A percentile compares a stretch with the other conserved stretches of the same genome.
Conservation (phyloP, 352 stramenopile species). For the Phytophthora hybrid region DNA sequence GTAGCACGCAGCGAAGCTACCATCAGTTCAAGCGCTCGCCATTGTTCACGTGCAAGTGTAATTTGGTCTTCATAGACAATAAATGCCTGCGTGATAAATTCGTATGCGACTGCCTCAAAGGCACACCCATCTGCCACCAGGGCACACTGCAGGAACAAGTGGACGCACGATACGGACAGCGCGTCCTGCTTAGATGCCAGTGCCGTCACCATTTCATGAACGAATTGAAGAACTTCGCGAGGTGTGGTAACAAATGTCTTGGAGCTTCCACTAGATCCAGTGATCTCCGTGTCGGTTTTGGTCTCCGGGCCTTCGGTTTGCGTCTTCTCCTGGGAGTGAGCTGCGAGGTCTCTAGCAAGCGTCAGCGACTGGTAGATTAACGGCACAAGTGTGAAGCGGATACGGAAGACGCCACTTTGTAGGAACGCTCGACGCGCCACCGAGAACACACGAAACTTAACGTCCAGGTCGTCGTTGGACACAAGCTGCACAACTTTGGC, state of each 20-base stretch:
- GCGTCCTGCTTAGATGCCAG: constrained; percentile 86
- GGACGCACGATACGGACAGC: constrained; percentile 84
- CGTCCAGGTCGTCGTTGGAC: constrained; percentile 72
- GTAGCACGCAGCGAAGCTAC: constrained; percentile 89
- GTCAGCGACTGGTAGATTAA: constrained; percentile 93
- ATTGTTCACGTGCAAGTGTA: constrained; percentile 91
- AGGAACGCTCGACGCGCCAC: constrained; percentile 78
- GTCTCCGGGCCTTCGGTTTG: constrained; percentile 30
- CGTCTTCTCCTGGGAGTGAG: constrained; percentile 16
- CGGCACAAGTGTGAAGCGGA: constrained; percentile 93
- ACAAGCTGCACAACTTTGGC: constrained; percentile 96
- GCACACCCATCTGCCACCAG: constrained; percentile 83
- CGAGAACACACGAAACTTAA: constrained; percentile 66
- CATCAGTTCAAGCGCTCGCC: constrained; percentile 90
- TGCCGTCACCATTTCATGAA: constrained; percentile 97
- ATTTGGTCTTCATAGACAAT: constrained; percentile 98
- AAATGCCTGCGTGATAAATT: constrained; percentile 97
- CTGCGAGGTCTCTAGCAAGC: constrained; percentile 70
- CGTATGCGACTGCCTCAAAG: constrained; percentile 95
- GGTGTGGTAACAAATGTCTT: constrained; percentile 57
- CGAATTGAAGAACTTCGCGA: constrained; percentile 97
- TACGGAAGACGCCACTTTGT: constrained; percentile 88
- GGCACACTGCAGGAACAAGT: constrained; percentile 96
- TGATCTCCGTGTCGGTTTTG: constrained; percentile 9
- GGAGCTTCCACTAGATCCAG: neutral